Conservation (phyloP, 1,284 basidiomycete genomes). For the Exobasidium rhododendri region DNA sequence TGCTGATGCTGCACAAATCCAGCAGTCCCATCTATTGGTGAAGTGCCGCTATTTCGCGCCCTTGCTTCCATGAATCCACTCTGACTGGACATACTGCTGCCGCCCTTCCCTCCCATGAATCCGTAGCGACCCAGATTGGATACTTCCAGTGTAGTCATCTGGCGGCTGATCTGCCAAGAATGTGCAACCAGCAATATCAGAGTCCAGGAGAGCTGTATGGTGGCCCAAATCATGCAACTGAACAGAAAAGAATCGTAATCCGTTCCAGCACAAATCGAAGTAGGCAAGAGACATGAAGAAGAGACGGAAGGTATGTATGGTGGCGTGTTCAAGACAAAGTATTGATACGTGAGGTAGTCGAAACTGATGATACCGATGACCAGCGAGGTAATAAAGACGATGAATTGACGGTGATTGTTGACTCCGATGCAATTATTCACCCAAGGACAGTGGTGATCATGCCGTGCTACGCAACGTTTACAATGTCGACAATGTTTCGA, state of each 20-base stretch:
- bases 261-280: conserved; percentile 63
- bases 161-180: conserved; percentile 83
- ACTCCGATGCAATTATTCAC: conserved; percentile 98
- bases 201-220: conserved; percentile 90
- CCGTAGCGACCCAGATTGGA: conserved; percentile 91
- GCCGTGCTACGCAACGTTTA: conserved; percentile 74
- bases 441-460: conserved; percentile 82
- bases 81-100: conserved; percentile 46
- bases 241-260: conserved; percentile 77
- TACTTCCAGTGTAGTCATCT: conserved; percentile 95
- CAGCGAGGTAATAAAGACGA: conserved; percentile 80
- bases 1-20: conserved; percentile 4
- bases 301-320: conserved; percentile 31
- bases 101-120: conserved; percentile 87
- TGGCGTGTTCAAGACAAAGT: conserved; percentile 21
- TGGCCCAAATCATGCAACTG: conserved; percentile 75
- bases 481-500: conserved; percentile 94
- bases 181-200: conserved; percentile 78
- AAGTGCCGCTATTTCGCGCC: conserved; percentile 5
- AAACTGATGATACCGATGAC: conserved; percentile 77
- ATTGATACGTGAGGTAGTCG: conserved; percentile 71
- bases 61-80: conserved; percentile 19
- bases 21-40: neutral
- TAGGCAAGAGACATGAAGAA: conserved; percentile 66
- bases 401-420: conserved; percentile 90